Base-by-base conservation (phyloP, 441 rosid species). In the Manihot esculenta region DNA sequence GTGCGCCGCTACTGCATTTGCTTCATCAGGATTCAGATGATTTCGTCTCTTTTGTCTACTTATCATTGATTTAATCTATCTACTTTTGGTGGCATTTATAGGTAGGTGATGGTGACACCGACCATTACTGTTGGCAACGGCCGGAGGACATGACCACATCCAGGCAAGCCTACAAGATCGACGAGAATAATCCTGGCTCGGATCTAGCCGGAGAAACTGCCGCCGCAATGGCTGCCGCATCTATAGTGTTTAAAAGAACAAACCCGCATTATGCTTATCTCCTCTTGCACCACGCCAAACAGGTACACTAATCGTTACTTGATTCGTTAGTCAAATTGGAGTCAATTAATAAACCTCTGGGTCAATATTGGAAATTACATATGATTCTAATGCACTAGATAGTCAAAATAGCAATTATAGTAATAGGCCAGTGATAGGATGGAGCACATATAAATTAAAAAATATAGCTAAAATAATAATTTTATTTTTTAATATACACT, bases 141-240 rank as follows among this genome's bases (percentile, higher is more conserved):
- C 97, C 99, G 55, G 99, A 94, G 83, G 99, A 94, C 78, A 94
- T 94, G 99, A 90, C 97, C 6, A 94, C 99, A 7, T 92, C 97
- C 17, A 86, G 97, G 74, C 91, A 82, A 74, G 97, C 97, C n/a
- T 89, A 92, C 77, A 86, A 85, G 83, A 83, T 94, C 62, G 99
- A 94, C 69, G 90, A 86, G 84, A 84, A 82, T 64, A 84, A 88
- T 42, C 97, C 99, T 0, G 97, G 99, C 49, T 94, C 97, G 50
- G 97, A 94, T 86, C 85, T 94, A 11, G 93, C 99, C 69, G 97
- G 97, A 50, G 99, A 94, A 81, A 90, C 95, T 0, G 96, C 94
- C 0, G 94, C 99, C 0, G 97, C 97, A 47, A 90, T 92, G 97
- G 99, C 99, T 3, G 97, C 97, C 0, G 97, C 97, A 5, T 90